Conservation (phyloP, 2,329 filamentous ascomycete genomes). For the Plectosphaerella sp. region DNA sequence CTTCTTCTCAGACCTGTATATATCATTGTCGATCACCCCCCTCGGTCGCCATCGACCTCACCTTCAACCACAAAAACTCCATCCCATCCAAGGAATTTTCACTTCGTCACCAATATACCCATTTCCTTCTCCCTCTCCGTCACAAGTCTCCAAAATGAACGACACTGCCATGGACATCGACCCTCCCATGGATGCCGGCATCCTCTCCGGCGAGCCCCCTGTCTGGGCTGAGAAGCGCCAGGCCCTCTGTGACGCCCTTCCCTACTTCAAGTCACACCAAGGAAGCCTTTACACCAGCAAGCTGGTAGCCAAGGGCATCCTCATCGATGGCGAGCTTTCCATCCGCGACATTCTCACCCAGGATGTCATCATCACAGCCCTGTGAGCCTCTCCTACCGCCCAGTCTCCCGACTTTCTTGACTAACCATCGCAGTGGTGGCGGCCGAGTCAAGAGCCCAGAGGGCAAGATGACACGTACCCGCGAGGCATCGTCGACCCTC, state of each 20-base stretch:
- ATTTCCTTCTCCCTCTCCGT: background rate
- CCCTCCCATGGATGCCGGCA: too few species aligned
- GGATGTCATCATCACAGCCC: constrained; percentile 59
- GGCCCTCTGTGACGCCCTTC: constrained; percentile 58
- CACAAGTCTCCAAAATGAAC: too few species aligned
- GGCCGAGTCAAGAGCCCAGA: constrained; percentile 38
- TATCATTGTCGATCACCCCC: too few species aligned
- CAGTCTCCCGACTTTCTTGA: constrained; percentile 6
- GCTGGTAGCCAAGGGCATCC: constrained; percentile 47
- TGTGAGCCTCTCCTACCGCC: constrained; percentile 39
- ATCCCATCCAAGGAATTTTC: too few species aligned
- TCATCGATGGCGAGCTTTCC: constrained; percentile 53
- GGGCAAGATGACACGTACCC: constrained; percentile 38
- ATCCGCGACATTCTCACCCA: constrained; percentile 53
- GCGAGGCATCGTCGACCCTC: constrained; percentile 30
- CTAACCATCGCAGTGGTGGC: constrained; percentile 41
- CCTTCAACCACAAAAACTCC: too few species aligned
- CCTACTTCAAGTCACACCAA: constrained; percentile 59
- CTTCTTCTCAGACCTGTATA: too few species aligned
- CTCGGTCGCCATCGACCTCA: too few species aligned
- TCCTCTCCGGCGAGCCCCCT: too few species aligned
- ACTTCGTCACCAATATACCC: background rate
- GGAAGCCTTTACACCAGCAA: constrained; percentile 50
- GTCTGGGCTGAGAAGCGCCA: constrained; percentile 56
- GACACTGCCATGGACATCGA: too few species aligned